These are phyloP conservation scores for Eucalyptus erythrocorys DNA, from an alignment of 345 rosid genomes.

Conservation along the genomic window DNA sequence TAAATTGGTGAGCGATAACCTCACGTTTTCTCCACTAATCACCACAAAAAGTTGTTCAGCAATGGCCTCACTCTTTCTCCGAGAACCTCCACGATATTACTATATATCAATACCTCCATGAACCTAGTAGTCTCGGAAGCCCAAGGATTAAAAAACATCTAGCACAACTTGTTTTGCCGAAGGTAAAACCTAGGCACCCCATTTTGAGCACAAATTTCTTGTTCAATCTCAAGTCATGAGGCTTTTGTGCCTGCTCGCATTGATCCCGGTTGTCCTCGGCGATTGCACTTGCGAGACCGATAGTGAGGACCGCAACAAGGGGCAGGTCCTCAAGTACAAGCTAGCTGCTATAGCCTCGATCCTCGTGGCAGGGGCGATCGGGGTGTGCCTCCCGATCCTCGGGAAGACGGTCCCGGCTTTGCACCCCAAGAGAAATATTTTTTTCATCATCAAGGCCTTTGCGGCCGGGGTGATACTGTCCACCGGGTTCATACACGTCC, in stretches of 20 bases:
- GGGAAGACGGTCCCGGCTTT: background rate
- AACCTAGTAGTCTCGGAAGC: background rate
- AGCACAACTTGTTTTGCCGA: background rate
- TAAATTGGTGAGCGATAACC: too few species aligned
- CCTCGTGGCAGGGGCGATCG: background rate
- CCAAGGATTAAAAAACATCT: background rate
- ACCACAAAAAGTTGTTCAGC: too few species aligned
- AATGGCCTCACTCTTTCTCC: background rate
- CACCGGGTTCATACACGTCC: conserved; percentile 26
- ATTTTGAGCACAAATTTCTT: background rate
- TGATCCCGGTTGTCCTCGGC: background rate
- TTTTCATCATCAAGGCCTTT: background rate
- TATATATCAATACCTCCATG: background rate
- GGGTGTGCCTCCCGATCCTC: background rate
- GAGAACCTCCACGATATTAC: background rate
- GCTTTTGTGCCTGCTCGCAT: background rate
- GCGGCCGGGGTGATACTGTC: background rate
- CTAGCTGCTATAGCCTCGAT: background rate
- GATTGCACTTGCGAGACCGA: conserved; percentile 12
- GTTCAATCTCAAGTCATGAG: background rate
- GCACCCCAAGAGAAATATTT: background rate
- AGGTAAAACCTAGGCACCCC: background rate
- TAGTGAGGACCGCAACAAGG: background rate
- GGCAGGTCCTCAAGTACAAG: background rate
- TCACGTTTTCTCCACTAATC: too few species aligned